Base-by-base conservation (phyloP, 768 basidiomycete species). In the Psilocybe azurescens region DNA sequence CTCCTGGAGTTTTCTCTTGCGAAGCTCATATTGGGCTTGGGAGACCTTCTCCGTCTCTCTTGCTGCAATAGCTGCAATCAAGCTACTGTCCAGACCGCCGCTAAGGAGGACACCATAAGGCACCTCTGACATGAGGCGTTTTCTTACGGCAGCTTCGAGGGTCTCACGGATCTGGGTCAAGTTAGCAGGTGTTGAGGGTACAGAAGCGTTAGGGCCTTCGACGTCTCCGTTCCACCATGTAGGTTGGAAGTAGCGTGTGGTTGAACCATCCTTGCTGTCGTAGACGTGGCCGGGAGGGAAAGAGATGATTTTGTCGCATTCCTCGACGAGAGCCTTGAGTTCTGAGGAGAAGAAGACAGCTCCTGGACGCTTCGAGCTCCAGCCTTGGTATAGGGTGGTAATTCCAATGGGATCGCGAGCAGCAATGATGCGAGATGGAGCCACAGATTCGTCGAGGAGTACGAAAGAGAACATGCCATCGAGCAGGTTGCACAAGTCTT, bases 391-490 rank as follows among this genome's bases (percentile, higher is more conserved):
- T 8, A 99, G 82, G n/a, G 97, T 98, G 54, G 97, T 99, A 74
- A 99, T 94, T 24, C 97, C 97, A 71, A 99, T 89, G 28, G 97
- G 95, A 73, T 99, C 97, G 39, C 97, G 92, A 4, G 95, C 95
- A 62, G 96, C 97, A 69, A 99, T 95, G 63, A 99, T 81, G 58
- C 97, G 88, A 24, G 94, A 83, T 8, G 97, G 97, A 0, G 90
- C 81, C 61, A 92, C 90, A 11, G 94, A 93, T 72, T 96, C 94
- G 77, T 99, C 97, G 61, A 99, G 82, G 49, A 99, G 86, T 65
- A 98, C 91, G 72, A 99, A 99, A 1, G 97, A 95, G 80, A 99
- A 99, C 94, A 99, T 97, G 66, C 97, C 97, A 72, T 99, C 97
- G 61, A 99, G 89, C 72, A 86, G 81, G 72, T 78, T 77, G 78